phyloP scores from a whole-genome alignment of 2,329 filamentous ascomycete species.

The Zasmidium angulare region DNA sequence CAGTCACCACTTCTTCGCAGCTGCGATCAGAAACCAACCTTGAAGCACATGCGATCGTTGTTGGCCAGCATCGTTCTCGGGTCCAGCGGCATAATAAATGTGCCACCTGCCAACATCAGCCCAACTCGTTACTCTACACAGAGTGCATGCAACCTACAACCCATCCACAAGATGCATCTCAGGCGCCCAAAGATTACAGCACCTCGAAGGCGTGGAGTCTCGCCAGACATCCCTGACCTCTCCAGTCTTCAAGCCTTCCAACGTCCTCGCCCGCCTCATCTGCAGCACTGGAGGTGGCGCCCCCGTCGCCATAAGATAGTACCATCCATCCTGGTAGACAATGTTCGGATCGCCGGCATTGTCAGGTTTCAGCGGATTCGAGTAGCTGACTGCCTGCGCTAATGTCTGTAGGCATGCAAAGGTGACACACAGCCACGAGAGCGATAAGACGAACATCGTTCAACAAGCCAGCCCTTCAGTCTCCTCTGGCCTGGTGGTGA shows the following conservation, averaged over 20 bases:
- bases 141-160: not conserved
- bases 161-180: slow-evolving; percentile 7
- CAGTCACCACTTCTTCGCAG: not conserved
- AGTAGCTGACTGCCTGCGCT: not conserved
- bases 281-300: not conserved
- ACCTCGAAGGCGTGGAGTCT: slow-evolving; percentile 3
- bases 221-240: slow-evolving; percentile 3
- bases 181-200: slow-evolving; percentile 7
- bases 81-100: slow-evolving; percentile 5
- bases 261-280: slow-evolving; percentile 4
- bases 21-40: not conserved
- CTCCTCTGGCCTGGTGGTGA: too few species aligned
- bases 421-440: too few species aligned
- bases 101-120: slow-evolving; percentile 3
- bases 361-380: slow-evolving; percentile 3
- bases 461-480: too few species aligned
- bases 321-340: slow-evolving; percentile 6
- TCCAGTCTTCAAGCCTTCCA: slow-evolving; percentile 4
- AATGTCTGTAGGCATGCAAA: too few species aligned
- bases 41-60: slow-evolving; percentile 6
- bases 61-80: not conserved
- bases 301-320: slow-evolving; percentile 6
- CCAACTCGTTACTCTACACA: not conserved
- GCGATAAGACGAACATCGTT: too few species aligned
- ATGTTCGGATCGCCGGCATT: slow-evolving; percentile 7